Percentiles rank a stretch among this genome's conserved stretches.
These are phyloP conservation scores for Phoma sp. DNA, from an alignment of 2,329 filamentous ascomycete species.

Conservation along the genomic window DNA sequence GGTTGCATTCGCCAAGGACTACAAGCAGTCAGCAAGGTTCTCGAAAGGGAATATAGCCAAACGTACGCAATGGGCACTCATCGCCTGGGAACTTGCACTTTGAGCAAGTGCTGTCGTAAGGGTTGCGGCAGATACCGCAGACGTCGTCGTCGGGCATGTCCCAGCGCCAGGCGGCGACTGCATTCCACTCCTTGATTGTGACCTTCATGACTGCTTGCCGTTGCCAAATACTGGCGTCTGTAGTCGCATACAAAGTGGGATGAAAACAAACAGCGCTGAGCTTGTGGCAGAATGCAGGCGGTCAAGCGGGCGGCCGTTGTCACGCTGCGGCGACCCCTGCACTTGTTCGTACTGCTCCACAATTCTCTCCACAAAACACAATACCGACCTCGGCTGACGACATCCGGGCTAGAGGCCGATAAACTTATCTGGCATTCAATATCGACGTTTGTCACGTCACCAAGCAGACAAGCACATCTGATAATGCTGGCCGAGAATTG, in stretches of 20 bases:
- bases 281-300: slow-evolving; percentile 27
- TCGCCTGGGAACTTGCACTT: slow-evolving; percentile 98
- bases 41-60: not conserved
- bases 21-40: slow-evolving; percentile 17
- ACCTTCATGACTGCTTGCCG: slow-evolving; percentile 76
- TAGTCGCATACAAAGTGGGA: slow-evolving; percentile 11
- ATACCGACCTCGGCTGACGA: slow-evolving; percentile 16
- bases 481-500: not conserved
- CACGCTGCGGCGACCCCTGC: slow-evolving; percentile 6
- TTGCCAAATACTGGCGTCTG: slow-evolving; percentile 10
- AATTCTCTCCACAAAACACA: slow-evolving; percentile 18
- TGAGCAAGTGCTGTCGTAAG: slow-evolving; percentile 97
- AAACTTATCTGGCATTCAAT: not conserved
- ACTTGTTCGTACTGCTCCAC: slow-evolving; percentile 8
- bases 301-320: slow-evolving; percentile 22
- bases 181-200: slow-evolving; percentile 90
- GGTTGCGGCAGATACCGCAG: slow-evolving; percentile 96
- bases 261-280: slow-evolving; percentile 30
- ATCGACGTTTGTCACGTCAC: not conserved
- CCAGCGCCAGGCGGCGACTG: slow-evolving; percentile 97
- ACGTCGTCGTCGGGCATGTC: slow-evolving; percentile 97
- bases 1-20: slow-evolving; percentile 97
- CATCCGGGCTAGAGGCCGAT: slow-evolving; percentile 12
- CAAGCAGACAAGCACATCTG: not conserved
- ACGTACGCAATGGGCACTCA: slow-evolving; percentile 87